Base-by-base conservation (phyloP, 148 eudicot genomes). In the Spergularia bocconei region DNA sequence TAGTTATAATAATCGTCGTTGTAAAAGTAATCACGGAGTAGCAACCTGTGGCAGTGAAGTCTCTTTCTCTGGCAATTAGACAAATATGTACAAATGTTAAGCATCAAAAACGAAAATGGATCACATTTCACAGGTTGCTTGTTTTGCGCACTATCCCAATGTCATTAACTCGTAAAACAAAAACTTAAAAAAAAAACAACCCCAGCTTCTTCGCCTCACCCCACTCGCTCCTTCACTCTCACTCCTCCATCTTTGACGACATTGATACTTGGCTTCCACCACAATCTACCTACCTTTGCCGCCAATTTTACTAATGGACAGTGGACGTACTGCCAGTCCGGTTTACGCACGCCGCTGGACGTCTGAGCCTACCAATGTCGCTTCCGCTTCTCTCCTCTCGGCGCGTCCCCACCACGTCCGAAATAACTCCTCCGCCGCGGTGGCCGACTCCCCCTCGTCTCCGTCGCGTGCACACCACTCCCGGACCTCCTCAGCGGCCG, bases 321-420 rank as follows among this genome's bases (percentile, higher is more conserved):
- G 60, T 38, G 23, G 68, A 58, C 62, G 86, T 3, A 79, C 85
- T 3, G 84, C 72, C n/a, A 80, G 81, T 41, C 87, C 88, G 71
- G 76, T 82, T 47, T 82, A 72, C 79, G 54, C 54, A 39, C 97
- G 92, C 6, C 82, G 88, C 12, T 92, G 93, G 94, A 86, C 88
- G 61, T 81, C 87, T 58, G 94, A 90, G 63, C 82, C 92, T 10
- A 61, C 50, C 74, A 50, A 67, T 77, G 63, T 55, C 75, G 36
- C 76, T 80, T 20, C 63, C 13, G 16, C 81, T 13, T 39, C 79
- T 52, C 57, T 76, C 23, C 75, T 55, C 20, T 21, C 75, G 44
- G 77, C 77, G 48, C 78, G 79, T 38, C 77, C 64, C 13, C 50
- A 76, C 47, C 81, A 80, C 41, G 13, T 52, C 19, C 79, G 85